A percentile compares a stretch with the other conserved stretches of the same genome.
Conservation (phyloP, 805 yeast species). For the Myxozyma udenii region DNA sequence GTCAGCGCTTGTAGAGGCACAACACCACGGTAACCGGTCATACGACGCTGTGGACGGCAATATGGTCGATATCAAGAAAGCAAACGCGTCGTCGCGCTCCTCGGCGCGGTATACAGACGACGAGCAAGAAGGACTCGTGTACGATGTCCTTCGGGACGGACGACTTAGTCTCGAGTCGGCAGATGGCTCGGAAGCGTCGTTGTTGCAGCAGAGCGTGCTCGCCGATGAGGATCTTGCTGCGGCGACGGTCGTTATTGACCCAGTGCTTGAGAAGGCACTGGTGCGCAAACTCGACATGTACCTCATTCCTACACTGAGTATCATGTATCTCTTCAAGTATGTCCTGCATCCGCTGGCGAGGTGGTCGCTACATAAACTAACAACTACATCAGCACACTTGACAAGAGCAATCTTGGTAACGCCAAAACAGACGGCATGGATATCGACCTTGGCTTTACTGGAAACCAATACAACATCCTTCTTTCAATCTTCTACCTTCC, state of each 20-base stretch:
- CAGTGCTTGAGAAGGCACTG: slow-evolving; percentile 32
- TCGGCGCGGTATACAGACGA: background rate
- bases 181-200: slow-evolving; percentile 1
- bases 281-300: slow-evolving; percentile 45
- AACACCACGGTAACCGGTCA: too few relatives aligned
- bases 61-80: too few relatives aligned
- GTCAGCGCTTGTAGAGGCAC: too few relatives aligned
- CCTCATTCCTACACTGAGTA: slow-evolving; percentile 46
- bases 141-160: background rate
- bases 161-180: background rate
- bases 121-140: background rate
- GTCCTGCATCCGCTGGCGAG: too few relatives aligned
- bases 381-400: slow-evolving; percentile 39
- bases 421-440: slow-evolving; percentile 50
- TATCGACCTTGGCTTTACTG: slow-evolving; percentile 43
- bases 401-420: slow-evolving; percentile 50
- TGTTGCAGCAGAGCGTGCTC: slow-evolving; percentile 19
- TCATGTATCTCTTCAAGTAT: slow-evolving; percentile 47
- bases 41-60: too few relatives aligned
- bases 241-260: slow-evolving; percentile 22
- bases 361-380: background rate
- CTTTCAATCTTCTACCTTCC: slow-evolving; percentile 48
- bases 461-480: slow-evolving; percentile 47
- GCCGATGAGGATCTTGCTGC: slow-evolving; percentile 23
- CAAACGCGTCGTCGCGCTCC: too few relatives aligned